Percentiles rank a stretch among this genome's conserved stretches.
Evolutionary conservation across 2,329 filamentous ascomycete genomes (phyloP).

Genomic region (Elsinoe australis): DNA sequence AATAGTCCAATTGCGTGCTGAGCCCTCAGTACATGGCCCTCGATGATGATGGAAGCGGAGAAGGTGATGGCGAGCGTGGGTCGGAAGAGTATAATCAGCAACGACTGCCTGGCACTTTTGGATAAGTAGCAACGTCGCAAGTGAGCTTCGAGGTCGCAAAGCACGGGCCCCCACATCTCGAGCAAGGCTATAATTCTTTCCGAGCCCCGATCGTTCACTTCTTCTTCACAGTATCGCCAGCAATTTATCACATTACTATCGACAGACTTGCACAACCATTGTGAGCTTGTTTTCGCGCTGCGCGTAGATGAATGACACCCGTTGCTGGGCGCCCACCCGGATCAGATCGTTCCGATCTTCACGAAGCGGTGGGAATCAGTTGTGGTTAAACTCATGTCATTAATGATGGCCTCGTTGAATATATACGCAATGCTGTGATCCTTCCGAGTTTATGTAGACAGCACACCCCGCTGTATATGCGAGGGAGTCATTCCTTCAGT

Average conservation of each 20-base stretch:
- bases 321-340: conserved; percentile 67
- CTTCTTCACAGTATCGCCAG: conserved; percentile 46
- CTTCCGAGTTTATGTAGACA: too few relatives aligned
- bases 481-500: too few relatives aligned
- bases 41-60: background rate
- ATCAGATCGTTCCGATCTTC: conserved; percentile 53
- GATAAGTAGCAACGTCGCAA: conserved; percentile 15
- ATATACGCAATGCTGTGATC: too few relatives aligned
- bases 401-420: too few relatives aligned
- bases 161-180: background rate
- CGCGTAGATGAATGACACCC: conserved; percentile 55
- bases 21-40: background rate
- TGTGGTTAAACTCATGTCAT: conserved; percentile 50
- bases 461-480: too few relatives aligned
- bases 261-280: conserved; percentile 47
- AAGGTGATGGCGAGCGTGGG: background rate
- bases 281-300: conserved; percentile 60
- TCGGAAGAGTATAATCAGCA: too few relatives aligned
- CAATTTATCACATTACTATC: conserved; percentile 51
- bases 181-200: conserved; percentile 5
- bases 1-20: background rate
- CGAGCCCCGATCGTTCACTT: conserved; percentile 30
- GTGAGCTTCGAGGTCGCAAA: conserved; percentile 16
- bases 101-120: conserved; percentile 26
- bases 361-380: conserved; percentile 65